Evolutionary conservation across 768 basidiomycete genomes (phyloP), one percentile per base, ranked within the genome.

Genomic region (Lactifluus rugatus): DNA sequence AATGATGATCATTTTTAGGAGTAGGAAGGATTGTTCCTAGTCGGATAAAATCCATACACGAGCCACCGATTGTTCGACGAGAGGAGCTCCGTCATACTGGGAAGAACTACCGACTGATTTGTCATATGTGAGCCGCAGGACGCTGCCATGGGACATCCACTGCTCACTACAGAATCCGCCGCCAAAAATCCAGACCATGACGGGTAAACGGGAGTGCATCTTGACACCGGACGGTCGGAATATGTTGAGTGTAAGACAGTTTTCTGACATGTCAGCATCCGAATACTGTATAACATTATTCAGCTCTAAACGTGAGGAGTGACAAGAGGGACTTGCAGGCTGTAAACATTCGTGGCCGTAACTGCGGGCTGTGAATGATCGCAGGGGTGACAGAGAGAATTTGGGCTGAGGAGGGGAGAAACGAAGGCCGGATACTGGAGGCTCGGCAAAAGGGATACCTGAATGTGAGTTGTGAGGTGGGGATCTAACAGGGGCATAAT

Each of bases 161-260:
- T 17, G 34, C 56, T 21, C 19, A 63, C 60, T 16, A 13, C 36
- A 17, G 58, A 74, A 77, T 9, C 68, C 67, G 11, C 77, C 76
- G 2, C 75, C 78, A 57, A 75, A 74, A 21, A 75, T 69, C 75
- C 76, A 77, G 3, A 72, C 66, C 70, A 78, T 69, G 14, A 79
- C 76, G 0, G 79, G 76, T 5, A 78, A 60, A 14, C 55, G 66
- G 5, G 70, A 65, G 2, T 37, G 49, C 0, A 59, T 53, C 8
- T 61, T 56, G 6, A 66, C 21, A 6, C 72, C 72, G 1, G 68
- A 63, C 0, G 80, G 80, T 7, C 71, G 68, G 49, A 71, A 74
- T 28, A 82, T 67, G 63, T 81, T 81, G 47, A 81, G 59, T 8
- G 67, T 74, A 45, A 81, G 66, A 58, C 79, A 80, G 60, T 80